Percentiles rank a stretch among this genome's conserved stretches.
These are phyloP conservation scores for Claviceps maximensis DNA, from an alignment of 2,329 filamentous ascomycete genomes.

Conservation along the genomic window DNA sequence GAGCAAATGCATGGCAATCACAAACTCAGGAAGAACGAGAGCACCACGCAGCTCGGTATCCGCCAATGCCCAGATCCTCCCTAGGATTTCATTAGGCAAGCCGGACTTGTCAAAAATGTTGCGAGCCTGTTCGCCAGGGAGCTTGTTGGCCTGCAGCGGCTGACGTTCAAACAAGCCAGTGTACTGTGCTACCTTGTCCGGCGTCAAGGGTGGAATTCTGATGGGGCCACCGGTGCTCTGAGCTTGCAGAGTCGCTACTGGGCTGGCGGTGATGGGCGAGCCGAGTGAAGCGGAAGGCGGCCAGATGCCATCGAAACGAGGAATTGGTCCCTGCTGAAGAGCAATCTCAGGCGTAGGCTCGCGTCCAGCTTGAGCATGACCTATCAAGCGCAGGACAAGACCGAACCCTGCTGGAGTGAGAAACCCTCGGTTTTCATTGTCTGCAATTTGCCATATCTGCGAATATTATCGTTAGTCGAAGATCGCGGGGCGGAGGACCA, in stretches of 20 bases:
- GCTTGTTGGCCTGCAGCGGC: slow-evolving; percentile 54
- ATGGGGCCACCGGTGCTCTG: slow-evolving; percentile 56
- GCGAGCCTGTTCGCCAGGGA: slow-evolving; percentile 79
- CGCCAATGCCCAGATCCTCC: slow-evolving; percentile 90
- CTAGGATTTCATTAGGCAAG: slow-evolving; percentile 77
- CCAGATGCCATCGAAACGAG: slow-evolving; percentile 71
- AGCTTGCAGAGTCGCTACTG: slow-evolving; percentile 37
- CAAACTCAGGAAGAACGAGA: slow-evolving; percentile 79
- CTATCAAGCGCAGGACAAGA: slow-evolving; percentile 84
- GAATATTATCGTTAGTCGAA: slow-evolving; percentile 5
- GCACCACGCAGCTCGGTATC: slow-evolving; percentile 88
- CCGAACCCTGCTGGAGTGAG: slow-evolving; percentile 88
- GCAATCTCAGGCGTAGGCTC: slow-evolving; percentile 72
- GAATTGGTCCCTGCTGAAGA: slow-evolving; percentile 74
- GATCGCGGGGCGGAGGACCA: background rate
- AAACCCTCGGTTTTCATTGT: slow-evolving; percentile 90
- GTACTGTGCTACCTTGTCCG: slow-evolving; percentile 85
- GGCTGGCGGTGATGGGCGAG: slow-evolving; percentile 24
- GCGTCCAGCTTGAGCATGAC: slow-evolving; percentile 81
- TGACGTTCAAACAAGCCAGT: slow-evolving; percentile 83
- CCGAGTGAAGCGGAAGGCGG: slow-evolving; percentile 13
- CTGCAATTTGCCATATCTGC: slow-evolving; percentile 98
- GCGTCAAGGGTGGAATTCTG: slow-evolving; percentile 75
- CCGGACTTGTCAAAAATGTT: slow-evolving; percentile 90
- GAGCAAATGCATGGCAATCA: slow-evolving; percentile 95